phyloP scores from a whole-genome alignment of 148 eudicot genomes.

The Bassia scoparia region DNA sequence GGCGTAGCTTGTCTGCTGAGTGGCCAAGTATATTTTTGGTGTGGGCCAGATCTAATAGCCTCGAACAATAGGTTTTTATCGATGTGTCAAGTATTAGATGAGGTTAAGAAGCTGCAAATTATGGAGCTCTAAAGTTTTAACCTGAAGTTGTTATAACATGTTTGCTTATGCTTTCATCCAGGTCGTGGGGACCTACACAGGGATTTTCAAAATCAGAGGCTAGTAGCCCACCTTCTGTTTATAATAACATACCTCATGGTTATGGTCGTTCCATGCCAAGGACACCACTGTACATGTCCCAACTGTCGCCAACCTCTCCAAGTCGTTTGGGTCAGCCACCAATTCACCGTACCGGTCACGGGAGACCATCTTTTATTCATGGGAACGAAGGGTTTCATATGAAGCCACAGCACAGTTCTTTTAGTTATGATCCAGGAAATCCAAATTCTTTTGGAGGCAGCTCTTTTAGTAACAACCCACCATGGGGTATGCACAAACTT shows the following conservation, averaged over 20 bases:
- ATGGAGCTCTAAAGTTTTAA: neutral
- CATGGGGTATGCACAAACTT: slow-evolving; percentile 52
- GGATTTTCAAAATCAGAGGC: slow-evolving; percentile 45
- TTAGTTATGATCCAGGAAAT: slow-evolving; percentile 42
- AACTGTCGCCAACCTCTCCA: slow-evolving; percentile 57
- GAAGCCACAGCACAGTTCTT: slow-evolving; percentile 39
- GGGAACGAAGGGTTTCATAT: slow-evolving; percentile 55
- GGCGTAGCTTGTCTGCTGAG: neutral
- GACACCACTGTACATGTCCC: slow-evolving; percentile 45
- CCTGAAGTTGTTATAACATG: slow-evolving; percentile 7
- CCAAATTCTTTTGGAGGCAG: slow-evolving; percentile 44
- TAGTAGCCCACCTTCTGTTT: slow-evolving; percentile 48
- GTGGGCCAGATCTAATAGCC: neutral
- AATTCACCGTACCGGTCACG: slow-evolving; percentile 52
- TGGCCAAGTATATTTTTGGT: neutral
- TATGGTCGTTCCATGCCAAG: slow-evolving; percentile 48
- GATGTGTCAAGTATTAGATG: neutral
- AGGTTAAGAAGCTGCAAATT: neutral
- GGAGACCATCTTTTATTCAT: slow-evolving; percentile 42
- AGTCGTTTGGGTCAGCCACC: slow-evolving; percentile 75
- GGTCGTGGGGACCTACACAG: slow-evolving; percentile 62
- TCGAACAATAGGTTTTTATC: neutral
- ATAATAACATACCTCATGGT: slow-evolving; percentile 44
- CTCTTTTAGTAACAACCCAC: slow-evolving; percentile 37
- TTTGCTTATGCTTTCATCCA: slow-evolving; percentile 34